Evolutionary conservation across 306 rosid species (phyloP).

Genomic region (Inga laurina): DNA sequence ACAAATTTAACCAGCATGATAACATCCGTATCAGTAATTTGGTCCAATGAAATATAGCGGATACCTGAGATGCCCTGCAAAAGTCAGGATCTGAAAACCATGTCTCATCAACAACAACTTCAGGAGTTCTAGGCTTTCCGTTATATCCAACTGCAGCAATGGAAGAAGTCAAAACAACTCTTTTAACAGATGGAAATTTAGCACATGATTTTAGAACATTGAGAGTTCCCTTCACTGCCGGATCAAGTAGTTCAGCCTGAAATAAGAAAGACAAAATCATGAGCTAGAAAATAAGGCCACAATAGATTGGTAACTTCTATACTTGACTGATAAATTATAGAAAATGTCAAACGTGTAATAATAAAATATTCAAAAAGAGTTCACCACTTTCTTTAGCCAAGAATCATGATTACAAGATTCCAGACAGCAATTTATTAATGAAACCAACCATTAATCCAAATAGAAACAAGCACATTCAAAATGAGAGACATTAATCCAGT

Average conservation of each 20-base stretch:
- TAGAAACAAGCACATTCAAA: neutral
- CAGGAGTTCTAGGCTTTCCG: slow-evolving; percentile 9
- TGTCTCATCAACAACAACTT: slow-evolving; percentile 12
- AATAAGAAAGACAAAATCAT: slow-evolving; percentile 18
- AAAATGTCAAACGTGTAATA: neutral
- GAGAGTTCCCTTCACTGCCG: slow-evolving; percentile 53
- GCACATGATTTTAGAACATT: slow-evolving; percentile 54
- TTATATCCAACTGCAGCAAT: slow-evolving; percentile 1
- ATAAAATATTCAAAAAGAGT: neutral
- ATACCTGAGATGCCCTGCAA: slow-evolving; percentile 38
- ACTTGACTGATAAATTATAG: neutral
- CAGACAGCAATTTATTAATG: neutral
- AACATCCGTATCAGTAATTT: neutral
- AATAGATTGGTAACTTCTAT: neutral
- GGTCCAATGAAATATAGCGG: neutral
- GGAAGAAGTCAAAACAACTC: slow-evolving; percentile 42
- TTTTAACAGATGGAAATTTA: slow-evolving; percentile 39
- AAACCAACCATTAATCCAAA: neutral
- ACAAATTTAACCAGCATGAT: neutral
- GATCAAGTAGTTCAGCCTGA: slow-evolving; percentile 44
- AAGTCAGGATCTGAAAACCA: slow-evolving; percentile 40
- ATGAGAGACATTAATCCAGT: neutral
- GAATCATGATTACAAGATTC: neutral
- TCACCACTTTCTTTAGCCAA: neutral
- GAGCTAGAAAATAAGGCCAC: slow-evolving; percentile 8